phyloP scores from a whole-genome alignment of 805 yeast species.

The Tetrapisispora namnaoensis region DNA sequence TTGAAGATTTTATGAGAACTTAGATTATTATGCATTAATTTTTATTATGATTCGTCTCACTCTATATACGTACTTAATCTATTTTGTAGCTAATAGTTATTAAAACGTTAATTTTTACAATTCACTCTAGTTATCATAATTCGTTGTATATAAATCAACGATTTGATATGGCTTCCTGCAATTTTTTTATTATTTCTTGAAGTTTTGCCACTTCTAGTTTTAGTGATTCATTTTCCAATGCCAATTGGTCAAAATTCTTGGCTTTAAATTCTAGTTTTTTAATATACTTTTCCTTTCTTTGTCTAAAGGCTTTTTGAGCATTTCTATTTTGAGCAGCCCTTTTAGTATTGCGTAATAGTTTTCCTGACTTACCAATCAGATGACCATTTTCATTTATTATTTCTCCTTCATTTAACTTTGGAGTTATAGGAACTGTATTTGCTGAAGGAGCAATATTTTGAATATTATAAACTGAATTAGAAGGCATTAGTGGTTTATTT shows the following conservation, averaged over 20 bases:
- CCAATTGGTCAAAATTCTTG: constrained; percentile 49
- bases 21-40: constrained; percentile 2
- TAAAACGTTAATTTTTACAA: not conserved
- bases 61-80: not conserved
- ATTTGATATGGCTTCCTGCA: constrained; percentile 3
- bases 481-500: not conserved
- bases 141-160: not conserved
- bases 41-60: not conserved
- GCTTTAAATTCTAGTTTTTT: constrained; percentile 70
- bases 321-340: constrained; percentile 88
- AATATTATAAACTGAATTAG: not conserved
- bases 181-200: constrained; percentile 1
- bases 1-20: constrained; percentile 41
- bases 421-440: not conserved
- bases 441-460: not conserved
- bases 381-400: constrained; percentile 14
- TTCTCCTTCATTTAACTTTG: constrained; percentile 10
- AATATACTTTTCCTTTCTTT: constrained; percentile 70
- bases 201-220: constrained; percentile 25
- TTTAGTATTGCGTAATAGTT: constrained; percentile 41
- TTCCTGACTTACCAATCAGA: constrained; percentile 21
- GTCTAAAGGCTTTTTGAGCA: constrained; percentile 87
- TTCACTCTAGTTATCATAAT: not conserved
- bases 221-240: constrained; percentile 56
- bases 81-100: not conserved